A percentile compares a stretch with the other conserved stretches of the same genome.
Evolutionary conservation across 148 eudicot species (phyloP).

Genomic region (Pouteria glomerata): DNA sequence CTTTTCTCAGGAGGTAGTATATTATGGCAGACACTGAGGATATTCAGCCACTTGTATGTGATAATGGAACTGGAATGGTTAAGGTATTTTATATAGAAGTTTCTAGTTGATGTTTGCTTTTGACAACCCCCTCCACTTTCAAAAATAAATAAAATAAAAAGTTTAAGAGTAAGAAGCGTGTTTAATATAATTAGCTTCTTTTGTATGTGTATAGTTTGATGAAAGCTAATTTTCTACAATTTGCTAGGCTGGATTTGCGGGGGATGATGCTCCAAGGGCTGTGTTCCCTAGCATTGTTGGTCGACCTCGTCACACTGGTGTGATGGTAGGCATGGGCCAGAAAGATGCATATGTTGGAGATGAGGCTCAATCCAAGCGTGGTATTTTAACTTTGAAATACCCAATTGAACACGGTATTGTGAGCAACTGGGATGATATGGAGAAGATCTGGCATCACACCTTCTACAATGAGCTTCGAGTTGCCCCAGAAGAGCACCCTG

Average conservation of each 20-base stretch:
- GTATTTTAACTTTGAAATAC: conserved; percentile 74
- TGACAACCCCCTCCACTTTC: too few species aligned
- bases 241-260: conserved; percentile 86
- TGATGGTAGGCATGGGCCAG: conserved; percentile 94
- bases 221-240: background rate
- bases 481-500: conserved; percentile 91
- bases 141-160: background rate
- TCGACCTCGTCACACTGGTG: conserved; percentile 88
- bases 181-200: background rate
- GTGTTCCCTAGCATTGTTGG: conserved; percentile 91
- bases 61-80: conserved; percentile 86
- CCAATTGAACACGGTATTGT: conserved; percentile 94
- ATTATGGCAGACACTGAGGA: conserved; percentile 78
- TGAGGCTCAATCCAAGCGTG: conserved; percentile 91
- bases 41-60: conserved; percentile 82
- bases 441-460: conserved; percentile 90
- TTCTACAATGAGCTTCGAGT: conserved; percentile 91
- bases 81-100: conserved; percentile 32
- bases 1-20: conserved; percentile 25
- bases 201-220: background rate
- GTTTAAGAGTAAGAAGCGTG: background rate
- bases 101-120: background rate
- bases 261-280: conserved; percentile 90
- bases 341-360: conserved; percentile 89
- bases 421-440: conserved; percentile 95